Evolutionary conservation across 1,284 basidiomycete genomes (phyloP).

Genomic region (Ceratobasidium sp.): DNA sequence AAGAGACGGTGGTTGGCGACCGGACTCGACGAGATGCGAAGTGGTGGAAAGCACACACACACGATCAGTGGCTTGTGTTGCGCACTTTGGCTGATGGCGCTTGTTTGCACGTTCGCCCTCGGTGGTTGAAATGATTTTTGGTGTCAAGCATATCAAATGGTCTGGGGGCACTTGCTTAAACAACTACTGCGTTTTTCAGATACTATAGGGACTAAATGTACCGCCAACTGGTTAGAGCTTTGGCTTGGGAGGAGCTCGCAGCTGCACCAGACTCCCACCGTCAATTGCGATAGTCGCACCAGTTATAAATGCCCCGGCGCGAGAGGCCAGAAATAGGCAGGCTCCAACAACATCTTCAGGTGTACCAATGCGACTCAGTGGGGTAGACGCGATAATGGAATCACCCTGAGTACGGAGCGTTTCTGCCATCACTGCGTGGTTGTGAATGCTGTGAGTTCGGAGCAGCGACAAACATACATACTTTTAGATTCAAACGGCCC

Average conservation of each 20-base stretch:
- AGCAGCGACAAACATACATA: slow-evolving; percentile 51
- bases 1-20: slow-evolving; percentile 32
- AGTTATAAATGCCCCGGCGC: slow-evolving; percentile 78
- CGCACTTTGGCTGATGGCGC: slow-evolving; percentile 35
- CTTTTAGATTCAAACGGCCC: slow-evolving; percentile 67
- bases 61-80: slow-evolving; percentile 42
- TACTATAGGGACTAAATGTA: not conserved
- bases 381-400: slow-evolving; percentile 23
- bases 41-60: slow-evolving; percentile 16
- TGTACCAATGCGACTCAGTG: slow-evolving; percentile 72
- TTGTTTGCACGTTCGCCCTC: not conserved
- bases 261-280: slow-evolving; percentile 62
- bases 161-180: not conserved
- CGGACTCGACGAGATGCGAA: slow-evolving; percentile 26
- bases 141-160: not conserved
- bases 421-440: slow-evolving; percentile 31
- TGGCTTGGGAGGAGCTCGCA: not conserved
- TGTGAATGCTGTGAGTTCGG: not conserved
- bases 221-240: slow-evolving; percentile 17
- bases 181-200: not conserved
- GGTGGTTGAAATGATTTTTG: too few relatives aligned
- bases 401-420: slow-evolving; percentile 36
- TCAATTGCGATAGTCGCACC: slow-evolving; percentile 79
- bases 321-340: slow-evolving; percentile 77
- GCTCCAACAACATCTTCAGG: slow-evolving; percentile 82